Evolutionary conservation across 805 yeast genomes (phyloP).

Genomic region (Cephaloascus albidus): DNA sequence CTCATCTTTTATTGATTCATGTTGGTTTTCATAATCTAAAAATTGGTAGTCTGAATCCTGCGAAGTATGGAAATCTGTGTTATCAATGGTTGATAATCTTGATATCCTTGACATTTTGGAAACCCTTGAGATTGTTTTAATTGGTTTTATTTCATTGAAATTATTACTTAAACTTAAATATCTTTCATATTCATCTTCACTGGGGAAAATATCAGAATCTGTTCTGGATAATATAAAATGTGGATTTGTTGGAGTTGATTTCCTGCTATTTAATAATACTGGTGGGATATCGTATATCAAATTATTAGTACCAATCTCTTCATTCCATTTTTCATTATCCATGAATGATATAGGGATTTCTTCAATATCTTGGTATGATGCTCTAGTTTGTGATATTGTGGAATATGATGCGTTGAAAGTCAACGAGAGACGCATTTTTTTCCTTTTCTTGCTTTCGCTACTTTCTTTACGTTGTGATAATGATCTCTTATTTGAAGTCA

Average conservation of each 20-base stretch:
- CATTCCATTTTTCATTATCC: background rate
- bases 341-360: background rate
- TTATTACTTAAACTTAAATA: background rate
- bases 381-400: background rate
- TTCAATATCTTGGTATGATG: background rate
- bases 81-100: too few relatives aligned
- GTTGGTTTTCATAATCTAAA: background rate
- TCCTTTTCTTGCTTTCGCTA: background rate
- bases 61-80: too few relatives aligned
- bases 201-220: background rate
- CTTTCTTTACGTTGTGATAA: background rate
- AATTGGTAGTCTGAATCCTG: background rate
- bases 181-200: background rate
- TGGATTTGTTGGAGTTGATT: background rate
- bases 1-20: background rate
- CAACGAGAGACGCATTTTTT: background rate
- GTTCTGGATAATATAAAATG: background rate
- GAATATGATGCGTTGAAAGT: background rate
- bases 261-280: background rate
- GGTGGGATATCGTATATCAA: background rate
- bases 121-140: background rate
- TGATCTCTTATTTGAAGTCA: too few relatives aligned
- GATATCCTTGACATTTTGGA: background rate
- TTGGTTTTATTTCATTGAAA: background rate
- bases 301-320: background rate